Evolutionary conservation across 1,139 yeast genomes (phyloP).

Genomic region (Wickerhamomyces sp.): DNA sequence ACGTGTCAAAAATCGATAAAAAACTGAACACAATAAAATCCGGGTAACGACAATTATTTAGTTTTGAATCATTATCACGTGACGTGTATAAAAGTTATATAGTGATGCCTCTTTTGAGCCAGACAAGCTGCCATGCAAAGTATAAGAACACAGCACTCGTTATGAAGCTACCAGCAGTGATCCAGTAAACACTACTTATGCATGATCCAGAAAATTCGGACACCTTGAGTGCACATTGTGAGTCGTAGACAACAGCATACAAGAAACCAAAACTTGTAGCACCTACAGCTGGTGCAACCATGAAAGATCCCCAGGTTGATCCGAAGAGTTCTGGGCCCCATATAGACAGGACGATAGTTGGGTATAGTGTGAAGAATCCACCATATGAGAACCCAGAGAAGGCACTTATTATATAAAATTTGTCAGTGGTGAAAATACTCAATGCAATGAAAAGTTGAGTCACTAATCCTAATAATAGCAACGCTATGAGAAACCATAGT

Average conservation of each 20-base stretch:
- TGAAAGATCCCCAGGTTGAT: constrained; percentile 88
- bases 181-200: constrained; percentile 19
- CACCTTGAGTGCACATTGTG: constrained; percentile 26
- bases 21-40: too few species aligned
- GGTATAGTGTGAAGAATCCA: constrained; percentile 77
- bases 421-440: constrained; percentile 11
- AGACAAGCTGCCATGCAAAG: constrained; percentile 22
- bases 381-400: constrained; percentile 77
- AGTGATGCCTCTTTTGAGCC: constrained; percentile 14
- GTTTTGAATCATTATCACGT: too few species aligned
- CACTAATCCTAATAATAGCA: constrained; percentile 39
- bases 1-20: too few species aligned
- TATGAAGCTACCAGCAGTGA: constrained; percentile 15
- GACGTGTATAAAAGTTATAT: constrained; percentile 1
- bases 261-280: constrained; percentile 64
- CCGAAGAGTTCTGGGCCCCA: constrained; percentile 94
- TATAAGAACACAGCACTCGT: constrained; percentile 15
- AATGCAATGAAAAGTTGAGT: constrained; percentile 35
- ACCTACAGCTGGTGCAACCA: constrained; percentile 90
- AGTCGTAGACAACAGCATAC: constrained; percentile 67
- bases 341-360: constrained; percentile 72
- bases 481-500: constrained; percentile 39
- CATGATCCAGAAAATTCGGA: too few species aligned
- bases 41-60: too few species aligned
- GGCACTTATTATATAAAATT: constrained; percentile 40